Base-by-base conservation (phyloP, 345 rosid species). In the Viola odorata region DNA sequence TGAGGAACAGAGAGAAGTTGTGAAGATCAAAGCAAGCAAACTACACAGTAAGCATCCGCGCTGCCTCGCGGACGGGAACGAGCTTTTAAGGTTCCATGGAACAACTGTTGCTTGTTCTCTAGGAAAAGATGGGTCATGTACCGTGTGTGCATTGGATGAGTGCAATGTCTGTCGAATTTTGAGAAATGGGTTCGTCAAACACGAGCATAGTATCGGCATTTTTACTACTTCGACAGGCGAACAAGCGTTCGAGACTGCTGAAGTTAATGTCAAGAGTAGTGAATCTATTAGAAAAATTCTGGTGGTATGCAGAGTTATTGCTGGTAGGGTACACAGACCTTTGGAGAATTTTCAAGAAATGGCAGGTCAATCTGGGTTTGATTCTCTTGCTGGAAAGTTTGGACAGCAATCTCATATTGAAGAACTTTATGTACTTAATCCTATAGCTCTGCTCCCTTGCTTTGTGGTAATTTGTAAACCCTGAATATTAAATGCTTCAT, bases 11-110 rank as follows among this genome's bases (percentile, higher is more conserved):
- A 78, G 95, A 69, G 89, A 81, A 53, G 53, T 68, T 45, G 88
- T 85, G 36, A 90, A 80, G 52, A 68, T 71, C 37, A 73, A 77
- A 67, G 87, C 91, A 2, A 81, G 58, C 73, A 87, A 78, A 71
- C 70, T 73, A 36, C 36, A 74, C 3, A 78, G 76, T 65, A 77
- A 75, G 62, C 84, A 91, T 50, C 75, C 91, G 12, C 91, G 97
- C 0, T 82, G 85, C 66, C 53, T 78, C 44, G 97, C 91, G 0
- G 97, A 87, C 63, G 97, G 95, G 11, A 90, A 87, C 41, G 91
- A 82, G 78, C 77, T 87, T 6, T 72, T 85, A 53, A 81, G 90
- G 37, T 90, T 87, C 70, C 69, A 83, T 49, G 84, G 85, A 37
- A 75, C 90, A 5, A 65, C 60, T 5, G 58, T 80, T 16, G 59